phyloP scores from a whole-genome alignment of 2,329 filamentous ascomycete species.

The Salinomyces thailandicus region DNA sequence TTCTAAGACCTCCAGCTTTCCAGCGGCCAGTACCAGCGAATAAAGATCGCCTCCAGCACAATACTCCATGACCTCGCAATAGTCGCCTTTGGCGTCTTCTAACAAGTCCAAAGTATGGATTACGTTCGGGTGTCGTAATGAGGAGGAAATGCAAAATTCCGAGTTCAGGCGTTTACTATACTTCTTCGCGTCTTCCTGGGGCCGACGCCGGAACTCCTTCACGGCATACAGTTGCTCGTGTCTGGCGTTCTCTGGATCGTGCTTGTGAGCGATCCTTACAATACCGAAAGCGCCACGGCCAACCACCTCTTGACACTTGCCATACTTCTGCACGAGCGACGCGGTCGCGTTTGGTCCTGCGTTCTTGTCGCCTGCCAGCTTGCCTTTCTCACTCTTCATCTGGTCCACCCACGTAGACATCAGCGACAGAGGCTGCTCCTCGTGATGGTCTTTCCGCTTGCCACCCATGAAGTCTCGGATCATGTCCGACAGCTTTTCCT shows the following conservation, averaged over 20 bases:
- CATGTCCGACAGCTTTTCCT: slow-evolving; percentile 91
- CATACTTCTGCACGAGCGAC: slow-evolving; percentile 89
- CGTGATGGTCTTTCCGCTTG: slow-evolving; percentile 63
- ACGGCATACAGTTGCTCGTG: slow-evolving; percentile 89
- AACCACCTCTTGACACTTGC: slow-evolving; percentile 95
- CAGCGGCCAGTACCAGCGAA: slow-evolving; percentile 79
- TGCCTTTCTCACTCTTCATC: slow-evolving; percentile 76
- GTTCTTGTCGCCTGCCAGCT: slow-evolving; percentile 62
- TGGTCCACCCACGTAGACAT: slow-evolving; percentile 96
- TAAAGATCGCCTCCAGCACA: slow-evolving; percentile 95
- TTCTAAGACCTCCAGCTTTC: slow-evolving; percentile 83
- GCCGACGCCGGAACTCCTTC: slow-evolving; percentile 91
- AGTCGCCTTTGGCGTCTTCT: slow-evolving; percentile 92
- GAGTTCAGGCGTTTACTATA: slow-evolving; percentile 96
- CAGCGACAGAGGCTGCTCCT: slow-evolving; percentile 75
- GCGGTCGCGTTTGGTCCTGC: slow-evolving; percentile 62
- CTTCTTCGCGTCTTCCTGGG: slow-evolving; percentile 90
- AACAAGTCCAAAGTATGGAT: slow-evolving; percentile 94
- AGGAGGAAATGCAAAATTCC: slow-evolving; percentile 97
- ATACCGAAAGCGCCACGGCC: slow-evolving; percentile 95
- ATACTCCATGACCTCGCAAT: slow-evolving; percentile 99
- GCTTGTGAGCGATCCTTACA: slow-evolving; percentile 94
- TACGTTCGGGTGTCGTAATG: slow-evolving; percentile 90
- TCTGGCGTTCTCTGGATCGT: slow-evolving; percentile 64
- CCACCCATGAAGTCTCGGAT: slow-evolving; percentile 72